Base-by-base conservation (phyloP, 2,329 filamentous ascomycete species). In the Balansia obtecta region DNA sequence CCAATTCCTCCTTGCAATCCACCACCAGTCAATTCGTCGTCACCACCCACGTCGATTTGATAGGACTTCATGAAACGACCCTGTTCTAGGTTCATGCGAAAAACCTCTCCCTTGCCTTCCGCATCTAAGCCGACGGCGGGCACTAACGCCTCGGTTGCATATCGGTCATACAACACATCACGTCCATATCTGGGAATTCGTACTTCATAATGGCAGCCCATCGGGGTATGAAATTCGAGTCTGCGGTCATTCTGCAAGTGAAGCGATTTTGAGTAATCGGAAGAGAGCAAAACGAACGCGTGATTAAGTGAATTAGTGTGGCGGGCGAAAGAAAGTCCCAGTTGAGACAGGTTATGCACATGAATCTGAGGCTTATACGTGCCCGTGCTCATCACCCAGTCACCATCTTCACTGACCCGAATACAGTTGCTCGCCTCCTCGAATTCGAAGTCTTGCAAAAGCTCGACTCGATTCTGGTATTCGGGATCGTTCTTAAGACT, bases 371-470 rank as follows among this genome's bases (percentile, higher is more conserved):
- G 73, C 66, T 75, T 80, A 66, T 81, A 84, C 49, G 80, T 83
- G 71, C 88, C 89, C 48, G 90, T 94, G 61, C 87, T 94, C 87
- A 96, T 93, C 40, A 93, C 82, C 90, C 93, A 98, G 64, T 97
- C 85, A 46, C 91, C 91, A 78, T 98, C 93, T 52, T 95, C 90
- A 60, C 88, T 95, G 55, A 93, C 80, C 46, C 88, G 80, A 55
- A 98, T 81, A 64, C 91, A 96, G 58, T 84, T 81, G 63, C 89
- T 95, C 40, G 94, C 91, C 69, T 95, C 90, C 61, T 96, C 90
- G 61, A 98, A 97, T 63, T 94, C 90, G 66, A 98, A 98, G 64
- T 98, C 93, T 62, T 98, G 93, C 38, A 98, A 77, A 51, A 98
- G 75, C 68, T 98, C 93, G 59, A 98, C 84, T 57, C 93, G 85